Base-by-base conservation (phyloP, 768 basidiomycete genomes). In the Galerina marginata region DNA sequence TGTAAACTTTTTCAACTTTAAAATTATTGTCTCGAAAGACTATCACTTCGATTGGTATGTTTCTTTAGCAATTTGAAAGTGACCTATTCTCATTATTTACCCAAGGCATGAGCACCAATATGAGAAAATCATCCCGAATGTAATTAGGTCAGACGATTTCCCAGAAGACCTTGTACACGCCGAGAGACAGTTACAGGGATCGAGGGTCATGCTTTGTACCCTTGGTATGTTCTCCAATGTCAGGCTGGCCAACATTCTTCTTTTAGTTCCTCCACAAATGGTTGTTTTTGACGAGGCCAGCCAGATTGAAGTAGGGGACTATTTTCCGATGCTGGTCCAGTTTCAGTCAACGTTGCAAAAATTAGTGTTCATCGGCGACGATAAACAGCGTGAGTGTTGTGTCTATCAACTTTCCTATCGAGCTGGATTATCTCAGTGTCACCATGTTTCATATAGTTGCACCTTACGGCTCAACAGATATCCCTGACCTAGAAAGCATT, bases 101-200 rank as follows among this genome's bases (percentile, higher is more conserved):
- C 15, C 9, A 56, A 92, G 91, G 90, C 89, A 92, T 71, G 90
- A 91, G 59, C 87, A 91, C 66, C 74, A 90, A 0, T 92, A 92
- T 66, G 63, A 71, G 2, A 70, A 79, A 16, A 78, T 89, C 40
- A 68, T 65, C 15, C 23, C 65, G 9, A 83, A 87, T 49, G 70
- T 84, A 6, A 84, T 92, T 40, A 72, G 78, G 1, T 82, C 84
- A 29, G 75, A 76, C 58, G 46, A 64, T 5, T 70, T 79, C 25
- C 36, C 50, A 7, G 49, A 69, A 4, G 62, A 71, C 50, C 1
- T 56, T 7, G 57, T 74, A 1, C 71, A 56, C 1, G 64, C 71
- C 6, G 54, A 61, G 54, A 62, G 60, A 59, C 76, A 65, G 7
- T 58, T 83, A n/a, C 49, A 61, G 29, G 79, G 72, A 7, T 78